Evolutionary conservation across 768 basidiomycete genomes (phyloP), one percentile per base, ranked within the genome.

Genomic region (Panellus pusillus): DNA sequence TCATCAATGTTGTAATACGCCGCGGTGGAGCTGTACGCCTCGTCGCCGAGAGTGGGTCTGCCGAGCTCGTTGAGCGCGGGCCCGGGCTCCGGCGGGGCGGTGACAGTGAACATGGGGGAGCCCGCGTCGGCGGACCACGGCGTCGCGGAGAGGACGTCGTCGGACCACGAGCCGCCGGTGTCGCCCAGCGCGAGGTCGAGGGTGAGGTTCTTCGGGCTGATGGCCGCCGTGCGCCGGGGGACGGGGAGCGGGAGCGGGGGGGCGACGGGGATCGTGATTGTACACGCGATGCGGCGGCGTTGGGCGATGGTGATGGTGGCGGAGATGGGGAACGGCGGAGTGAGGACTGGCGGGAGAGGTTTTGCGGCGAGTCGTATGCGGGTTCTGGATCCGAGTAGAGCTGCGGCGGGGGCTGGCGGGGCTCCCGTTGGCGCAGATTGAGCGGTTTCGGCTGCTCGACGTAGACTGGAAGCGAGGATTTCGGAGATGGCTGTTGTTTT

Each of bases 101-200:
- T 57, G 28, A 57, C n/a, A 12, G 55, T 61, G 38, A 61, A 61
- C 5, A 52, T 42, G 35, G 59, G 59, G 15, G 58, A 55, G n/a
- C 1, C 14, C 9, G 44, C 44, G 11, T 37, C 28, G 12, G 58
- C 54, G 49, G 49, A 51, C 57, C 57, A 58, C 7, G 58, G 54
- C 14, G 59, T 53, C 19, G 59, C 59, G 24, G 55, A 57, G 24
- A 61, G 49, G 20, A 61, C 55, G 24, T 39, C 59, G 15, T 61
- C 59, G 29, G 55, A 56, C 59, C 59, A 61, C 18, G 55, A 35
- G 44, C 19, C 19, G 45, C 20, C 52, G 31, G 44, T 1, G 37
- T 52, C 59, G 6, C 36, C 50, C 12, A 52, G 42, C 28, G 39
- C 50, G 14, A 59, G 53, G 42, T 57, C 49, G 35, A 61, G 52